Percentiles rank a stretch among this genome's conserved stretches.
Conservation (phyloP, 164 flowering plant species). For the Aristolochia californica region DNA sequence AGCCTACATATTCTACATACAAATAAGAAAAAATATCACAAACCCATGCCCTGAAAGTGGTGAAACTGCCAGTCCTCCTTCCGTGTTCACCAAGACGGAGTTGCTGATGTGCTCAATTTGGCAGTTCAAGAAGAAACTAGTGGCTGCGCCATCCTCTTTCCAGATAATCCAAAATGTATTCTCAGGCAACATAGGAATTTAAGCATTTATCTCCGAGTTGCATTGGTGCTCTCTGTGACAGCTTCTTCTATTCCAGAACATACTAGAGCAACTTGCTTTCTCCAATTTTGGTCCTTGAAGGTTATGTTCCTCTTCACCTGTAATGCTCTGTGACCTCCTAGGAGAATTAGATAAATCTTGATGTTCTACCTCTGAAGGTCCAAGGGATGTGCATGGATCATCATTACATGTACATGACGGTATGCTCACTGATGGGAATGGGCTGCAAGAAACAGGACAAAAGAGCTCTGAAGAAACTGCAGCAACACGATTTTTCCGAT, state of each 20-base stretch:
- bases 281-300: conserved; percentile 50
- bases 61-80: neutral
- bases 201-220: conserved; percentile 81
- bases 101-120: neutral
- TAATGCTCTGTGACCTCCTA: conserved; percentile 23
- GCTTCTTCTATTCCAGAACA: conserved; percentile 92
- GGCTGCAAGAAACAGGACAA: conserved; percentile 87
- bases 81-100: neutral
- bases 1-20: neutral
- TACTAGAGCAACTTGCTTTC: conserved; percentile 72
- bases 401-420: conserved; percentile 77
- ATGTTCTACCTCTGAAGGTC: conserved; percentile 34
- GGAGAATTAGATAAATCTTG: conserved; percentile 38
- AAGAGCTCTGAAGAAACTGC: conserved; percentile 75
- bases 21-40: neutral
- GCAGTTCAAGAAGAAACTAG: neutral
- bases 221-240: conserved; percentile 95
- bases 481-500: conserved; percentile 62
- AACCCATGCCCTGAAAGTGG: neutral
- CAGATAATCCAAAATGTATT: neutral
- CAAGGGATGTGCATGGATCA: conserved; percentile 66
- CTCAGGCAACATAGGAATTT: conserved; percentile 2
- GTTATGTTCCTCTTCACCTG: conserved; percentile 41
- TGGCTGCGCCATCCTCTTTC: neutral
- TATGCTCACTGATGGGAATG: conserved; percentile 71